These are phyloP conservation scores for Metschnikowia corniflorae DNA, from an alignment of 805 yeast genomes.

Conservation along the genomic window DNA sequence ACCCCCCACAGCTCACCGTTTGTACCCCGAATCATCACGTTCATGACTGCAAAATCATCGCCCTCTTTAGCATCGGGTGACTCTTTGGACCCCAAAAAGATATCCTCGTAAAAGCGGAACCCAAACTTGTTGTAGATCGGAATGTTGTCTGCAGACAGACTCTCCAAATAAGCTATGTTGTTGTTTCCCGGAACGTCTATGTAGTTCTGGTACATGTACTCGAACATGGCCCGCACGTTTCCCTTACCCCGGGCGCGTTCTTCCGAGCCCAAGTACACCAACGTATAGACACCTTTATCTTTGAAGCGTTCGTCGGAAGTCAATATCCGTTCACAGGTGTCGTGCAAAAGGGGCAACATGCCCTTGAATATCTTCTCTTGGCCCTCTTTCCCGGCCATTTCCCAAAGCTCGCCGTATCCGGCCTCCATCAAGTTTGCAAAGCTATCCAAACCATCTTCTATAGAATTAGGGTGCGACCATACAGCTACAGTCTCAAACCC, in stretches of 20 bases:
- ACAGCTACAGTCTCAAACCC: conserved; percentile 52
- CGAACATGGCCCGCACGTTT: conserved; percentile 47
- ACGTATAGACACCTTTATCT: conserved; percentile 37
- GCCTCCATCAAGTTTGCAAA: conserved; percentile 47
- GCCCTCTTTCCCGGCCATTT: conserved; percentile 46
- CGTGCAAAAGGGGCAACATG: conserved; percentile 50
- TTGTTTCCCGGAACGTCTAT: conserved; percentile 37
- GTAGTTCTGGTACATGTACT: conserved; percentile 44
- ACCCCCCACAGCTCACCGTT: conserved; percentile 31
- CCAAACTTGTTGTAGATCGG: conserved; percentile 55
- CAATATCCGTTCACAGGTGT: conserved; percentile 43
- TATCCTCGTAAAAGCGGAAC: conserved; percentile 47
- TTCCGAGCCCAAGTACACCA: conserved; percentile 45
- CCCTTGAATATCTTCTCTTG: conserved; percentile 48
- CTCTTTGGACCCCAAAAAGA: conserved; percentile 37
- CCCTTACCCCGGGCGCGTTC: conserved; percentile 53
- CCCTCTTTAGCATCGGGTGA: conserved; percentile 30
- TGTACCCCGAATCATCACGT: conserved; percentile 41
- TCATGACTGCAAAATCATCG: conserved; percentile 39
- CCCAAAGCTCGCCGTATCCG: conserved; percentile 51
- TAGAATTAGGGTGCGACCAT: conserved; percentile 49
- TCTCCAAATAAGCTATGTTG: conserved; percentile 47
- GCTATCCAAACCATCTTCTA: conserved; percentile 40
- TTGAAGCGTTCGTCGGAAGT: conserved; percentile 37
- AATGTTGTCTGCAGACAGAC: conserved; percentile 42